Conservation (phyloP, 345 rosid species). For the Conringia planisiliqua region DNA sequence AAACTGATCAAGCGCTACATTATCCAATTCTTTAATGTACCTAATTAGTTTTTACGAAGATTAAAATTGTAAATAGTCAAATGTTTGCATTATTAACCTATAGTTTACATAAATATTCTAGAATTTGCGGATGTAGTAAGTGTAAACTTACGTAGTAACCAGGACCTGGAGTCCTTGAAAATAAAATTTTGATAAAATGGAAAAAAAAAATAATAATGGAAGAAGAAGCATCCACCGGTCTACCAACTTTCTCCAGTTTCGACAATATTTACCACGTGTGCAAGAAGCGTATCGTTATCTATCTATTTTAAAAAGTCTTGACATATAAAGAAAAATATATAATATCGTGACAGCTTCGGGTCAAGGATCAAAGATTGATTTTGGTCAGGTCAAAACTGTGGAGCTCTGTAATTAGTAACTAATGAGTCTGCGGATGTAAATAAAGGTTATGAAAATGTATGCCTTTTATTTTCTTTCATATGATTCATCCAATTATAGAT, state of each 20-base stretch:
- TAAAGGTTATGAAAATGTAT: neutral
- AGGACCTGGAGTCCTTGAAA: neutral
- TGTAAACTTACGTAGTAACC: neutral
- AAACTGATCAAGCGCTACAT: constrained; percentile 8
- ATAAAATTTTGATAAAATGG: neutral
- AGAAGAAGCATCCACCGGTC: constrained; percentile 15
- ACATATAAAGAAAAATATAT: neutral
- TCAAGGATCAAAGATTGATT: neutral
- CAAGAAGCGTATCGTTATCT: neutral
- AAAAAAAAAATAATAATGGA: neutral
- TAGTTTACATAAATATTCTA: neutral
- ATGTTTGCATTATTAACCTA: neutral
- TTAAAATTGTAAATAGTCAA: neutral
- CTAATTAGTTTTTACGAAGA: neutral
- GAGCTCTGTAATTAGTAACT: neutral
- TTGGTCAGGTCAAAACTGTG: constrained; percentile 21
- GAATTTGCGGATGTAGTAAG: neutral
- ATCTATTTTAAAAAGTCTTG: neutral
- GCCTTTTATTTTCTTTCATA: neutral
- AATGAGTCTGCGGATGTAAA: neutral
- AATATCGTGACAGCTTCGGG: constrained; percentile 18
- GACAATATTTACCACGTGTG: constrained; percentile 29
- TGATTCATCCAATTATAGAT: neutral
- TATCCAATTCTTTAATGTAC: neutral
- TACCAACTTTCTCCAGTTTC: constrained; percentile 24